These are phyloP conservation scores for Helenozyma baotianmanensis DNA, from an alignment of 805 yeast genomes.

Conservation along the genomic window DNA sequence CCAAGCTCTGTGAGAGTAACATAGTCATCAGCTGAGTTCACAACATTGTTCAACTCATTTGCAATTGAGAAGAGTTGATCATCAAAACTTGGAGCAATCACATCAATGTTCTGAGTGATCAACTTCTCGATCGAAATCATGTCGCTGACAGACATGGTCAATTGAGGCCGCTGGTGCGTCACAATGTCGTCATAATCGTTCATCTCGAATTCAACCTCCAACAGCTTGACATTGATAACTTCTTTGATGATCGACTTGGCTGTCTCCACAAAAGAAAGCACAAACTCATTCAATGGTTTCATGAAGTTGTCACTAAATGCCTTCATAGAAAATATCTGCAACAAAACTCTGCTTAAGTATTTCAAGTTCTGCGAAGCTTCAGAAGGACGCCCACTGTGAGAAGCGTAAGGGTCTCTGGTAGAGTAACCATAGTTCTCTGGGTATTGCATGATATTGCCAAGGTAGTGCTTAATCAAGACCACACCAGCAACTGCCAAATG, in stretches of 20 bases:
- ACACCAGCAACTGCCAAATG: conserved; percentile 67
- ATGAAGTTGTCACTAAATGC: conserved; percentile 68
- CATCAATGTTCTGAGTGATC: conserved; percentile 38
- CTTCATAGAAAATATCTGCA: conserved; percentile 64
- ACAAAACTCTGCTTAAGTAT: conserved; percentile 53
- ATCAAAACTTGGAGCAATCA: conserved; percentile 45
- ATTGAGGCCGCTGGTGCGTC: conserved; percentile 41
- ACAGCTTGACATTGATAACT: conserved; percentile 49
- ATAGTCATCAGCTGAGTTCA: conserved; percentile 33
- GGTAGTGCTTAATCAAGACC: conserved; percentile 51
- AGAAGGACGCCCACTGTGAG: conserved; percentile 8
- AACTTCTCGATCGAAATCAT: conserved; percentile 43
- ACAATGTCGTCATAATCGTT: conserved; percentile 66
- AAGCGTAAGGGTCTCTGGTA: conserved; percentile 21
- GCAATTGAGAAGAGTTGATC: conserved; percentile 50
- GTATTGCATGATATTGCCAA: conserved; percentile 39
- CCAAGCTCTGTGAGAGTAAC: conserved; percentile 51
- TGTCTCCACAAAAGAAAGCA: conserved; percentile 46
- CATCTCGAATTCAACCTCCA: conserved; percentile 59
- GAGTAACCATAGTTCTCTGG: conserved; percentile 59
- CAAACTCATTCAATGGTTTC: conserved; percentile 76
- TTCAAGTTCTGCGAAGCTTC: conserved; percentile 46
- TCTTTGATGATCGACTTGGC: conserved; percentile 42
- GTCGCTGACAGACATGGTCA: conserved; percentile 42
- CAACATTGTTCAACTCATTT: conserved; percentile 37